Evolutionary conservation across 116 monocot species (phyloP), one percentile per base, ranked within the genome.

Genomic region (Dioscorea cayenensis): DNA sequence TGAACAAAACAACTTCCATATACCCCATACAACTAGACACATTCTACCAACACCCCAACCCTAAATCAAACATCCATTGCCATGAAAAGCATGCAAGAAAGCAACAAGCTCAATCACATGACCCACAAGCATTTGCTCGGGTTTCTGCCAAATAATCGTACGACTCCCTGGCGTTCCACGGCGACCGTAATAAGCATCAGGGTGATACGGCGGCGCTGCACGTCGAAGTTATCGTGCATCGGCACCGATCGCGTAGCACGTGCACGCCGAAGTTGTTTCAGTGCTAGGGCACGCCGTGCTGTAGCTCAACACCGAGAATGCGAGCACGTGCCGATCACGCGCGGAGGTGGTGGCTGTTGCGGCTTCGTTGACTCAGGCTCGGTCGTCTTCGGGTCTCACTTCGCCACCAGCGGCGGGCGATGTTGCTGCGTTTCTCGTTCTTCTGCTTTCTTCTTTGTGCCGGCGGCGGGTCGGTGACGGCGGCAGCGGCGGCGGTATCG

Each of bases 81-180:
- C 32, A 32, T 32, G 32, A 32, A 32, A 32, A 32, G 4, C 25
- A 25, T 25, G 32, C 32, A 32, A 32, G 32, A 32, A 4, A 32
- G 32, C 4, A 4, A 32, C 25, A 25, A 11, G 51, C 51, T 11
- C 9, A 11, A n/a, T 71, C 36, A 82, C 82, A 82, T 82, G 2
- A 82, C 77, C 22, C 62, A 70, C 82, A 82, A 28, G 66, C 69
- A 62, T 77, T 74, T 6, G n/a, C n/a, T n/a, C n/a, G 77, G 69
- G 28, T 77, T 82, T 35, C 83, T n/a, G n/a, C 87, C 23, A 87
- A 87, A 38, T 77, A 51, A 61, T 84, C 79, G 5, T 73, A 79
- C 28, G 75, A 59, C 5, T 48, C n/a, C 58, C 69, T 28, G 65
- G 14, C 55, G 55, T n/a, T 55, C 55, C 14, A 51, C 51, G 51